These are phyloP conservation scores for Teunomyces gatunensis DNA, from an alignment of 805 yeast species.

Conservation along the genomic window DNA sequence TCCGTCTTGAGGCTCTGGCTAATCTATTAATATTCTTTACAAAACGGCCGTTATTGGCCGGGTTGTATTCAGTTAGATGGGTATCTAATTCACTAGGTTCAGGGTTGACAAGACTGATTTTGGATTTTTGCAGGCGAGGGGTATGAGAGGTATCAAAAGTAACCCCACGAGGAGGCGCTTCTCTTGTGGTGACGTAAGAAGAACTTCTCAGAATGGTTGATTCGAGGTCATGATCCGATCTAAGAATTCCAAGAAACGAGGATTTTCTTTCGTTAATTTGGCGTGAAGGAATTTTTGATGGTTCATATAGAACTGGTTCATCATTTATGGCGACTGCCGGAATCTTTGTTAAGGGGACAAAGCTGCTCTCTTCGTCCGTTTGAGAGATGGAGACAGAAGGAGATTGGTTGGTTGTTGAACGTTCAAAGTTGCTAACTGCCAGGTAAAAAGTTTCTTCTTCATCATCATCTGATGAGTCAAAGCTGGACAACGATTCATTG, in stretches of 20 bases:
- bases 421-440: background rate
- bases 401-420: background rate
- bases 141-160: background rate
- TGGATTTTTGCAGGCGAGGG: constrained; percentile 2
- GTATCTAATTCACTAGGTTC: constrained; percentile 19
- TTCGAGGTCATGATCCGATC: background rate
- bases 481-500: background rate
- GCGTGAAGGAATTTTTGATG: background rate
- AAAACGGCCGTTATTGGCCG: constrained; percentile 15
- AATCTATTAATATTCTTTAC: constrained; percentile 20
- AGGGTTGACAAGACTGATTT: constrained; percentile 19
- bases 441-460: constrained; percentile 1
- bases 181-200: background rate
- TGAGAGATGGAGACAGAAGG: too few relatives aligned
- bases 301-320: background rate
- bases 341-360: background rate
- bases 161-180: constrained; percentile 1
- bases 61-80: constrained; percentile 6
- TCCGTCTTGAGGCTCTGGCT: constrained; percentile 23
- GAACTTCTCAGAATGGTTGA: background rate
- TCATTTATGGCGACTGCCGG: background rate
- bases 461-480: background rate
- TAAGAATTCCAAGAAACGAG: background rate
- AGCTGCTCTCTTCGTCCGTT: background rate
- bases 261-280: background rate